Conservation (phyloP, 2,329 filamentous ascomycete species). For the Cordyceps cicadae region DNA sequence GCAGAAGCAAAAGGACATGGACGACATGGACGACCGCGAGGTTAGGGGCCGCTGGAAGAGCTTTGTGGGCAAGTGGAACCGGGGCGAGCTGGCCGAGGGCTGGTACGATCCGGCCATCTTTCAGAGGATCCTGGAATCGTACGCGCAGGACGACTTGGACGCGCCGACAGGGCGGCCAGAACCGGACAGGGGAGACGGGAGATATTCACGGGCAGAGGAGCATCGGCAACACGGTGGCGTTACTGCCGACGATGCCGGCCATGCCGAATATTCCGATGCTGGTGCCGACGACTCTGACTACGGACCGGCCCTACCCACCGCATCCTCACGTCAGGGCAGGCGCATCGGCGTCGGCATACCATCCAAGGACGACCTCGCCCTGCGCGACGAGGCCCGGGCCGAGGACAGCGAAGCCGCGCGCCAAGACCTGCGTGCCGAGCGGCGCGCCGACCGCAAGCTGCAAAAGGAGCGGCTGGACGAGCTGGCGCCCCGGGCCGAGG, state of each 20-base stretch:
- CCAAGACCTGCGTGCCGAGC: slow-evolving; percentile 50
- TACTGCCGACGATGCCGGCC: slow-evolving; percentile 15
- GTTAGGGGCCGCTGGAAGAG: slow-evolving; percentile 84
- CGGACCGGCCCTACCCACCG: slow-evolving; percentile 30
- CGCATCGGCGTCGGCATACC: slow-evolving; percentile 56
- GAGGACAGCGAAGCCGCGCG: slow-evolving; percentile 44
- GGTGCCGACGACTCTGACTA: slow-evolving; percentile 33
- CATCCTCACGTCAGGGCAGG: slow-evolving; percentile 14
- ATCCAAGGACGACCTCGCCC: slow-evolving; percentile 62
- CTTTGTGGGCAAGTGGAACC: slow-evolving; percentile 88
- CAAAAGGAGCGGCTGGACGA: slow-evolving; percentile 74
- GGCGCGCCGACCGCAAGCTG: slow-evolving; percentile 53
- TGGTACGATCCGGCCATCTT: slow-evolving; percentile 86
- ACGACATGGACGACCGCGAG: slow-evolving; percentile 65
- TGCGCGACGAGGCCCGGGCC: slow-evolving; percentile 41
- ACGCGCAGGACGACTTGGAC: neutral
- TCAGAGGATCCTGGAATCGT: slow-evolving; percentile 26
- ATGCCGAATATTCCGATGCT: slow-evolving; percentile 21
- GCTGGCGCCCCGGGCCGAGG: slow-evolving; percentile 70
- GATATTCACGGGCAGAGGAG: slow-evolving; percentile 12
- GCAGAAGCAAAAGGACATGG: slow-evolving; percentile 68
- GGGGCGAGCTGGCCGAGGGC: slow-evolving; percentile 73
- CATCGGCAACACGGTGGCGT: slow-evolving; percentile 5
- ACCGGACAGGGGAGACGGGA: slow-evolving; percentile 6
- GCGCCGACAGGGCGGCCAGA: neutral